phyloP scores from a whole-genome alignment of 1,284 basidiomycete species.

The Malassezia japonica region DNA sequence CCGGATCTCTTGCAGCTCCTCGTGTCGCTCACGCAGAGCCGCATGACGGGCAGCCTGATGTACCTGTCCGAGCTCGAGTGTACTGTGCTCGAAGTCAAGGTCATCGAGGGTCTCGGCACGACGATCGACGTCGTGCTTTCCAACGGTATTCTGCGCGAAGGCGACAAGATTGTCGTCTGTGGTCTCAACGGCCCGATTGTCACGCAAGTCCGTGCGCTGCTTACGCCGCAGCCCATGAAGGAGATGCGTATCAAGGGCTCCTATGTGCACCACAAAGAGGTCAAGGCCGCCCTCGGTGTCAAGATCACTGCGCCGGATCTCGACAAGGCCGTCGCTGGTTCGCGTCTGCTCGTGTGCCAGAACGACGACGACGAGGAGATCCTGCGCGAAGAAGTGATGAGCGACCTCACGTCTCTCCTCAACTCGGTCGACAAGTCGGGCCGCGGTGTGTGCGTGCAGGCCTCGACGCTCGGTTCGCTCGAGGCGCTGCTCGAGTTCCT shows the following conservation, averaged over 20 bases:
- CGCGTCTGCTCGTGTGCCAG: slow-evolving; percentile 77
- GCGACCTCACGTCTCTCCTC: slow-evolving; percentile 78
- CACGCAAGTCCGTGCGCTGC: slow-evolving; percentile 81
- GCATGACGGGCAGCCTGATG: slow-evolving; percentile 96
- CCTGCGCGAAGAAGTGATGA: slow-evolving; percentile 89
- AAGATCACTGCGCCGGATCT: slow-evolving; percentile 92
- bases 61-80: slow-evolving; percentile 96
- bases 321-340: slow-evolving; percentile 98
- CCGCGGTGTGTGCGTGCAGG: slow-evolving; percentile 92
- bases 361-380: slow-evolving; percentile 95
- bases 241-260: slow-evolving; percentile 94
- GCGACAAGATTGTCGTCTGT: slow-evolving; percentile 91
- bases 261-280: slow-evolving; percentile 95
- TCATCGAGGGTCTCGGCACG: slow-evolving; percentile 93
- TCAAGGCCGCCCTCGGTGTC: slow-evolving; percentile 94
- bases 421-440: slow-evolving; percentile 90
- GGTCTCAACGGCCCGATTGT: slow-evolving; percentile 96
- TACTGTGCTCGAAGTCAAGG: slow-evolving; percentile 98
- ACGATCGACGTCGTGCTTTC: slow-evolving; percentile 96
- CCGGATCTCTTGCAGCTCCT: slow-evolving; percentile 99
- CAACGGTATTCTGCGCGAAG: slow-evolving; percentile 84
- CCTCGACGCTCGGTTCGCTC: slow-evolving; percentile 90
- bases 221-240: slow-evolving; percentile 92
- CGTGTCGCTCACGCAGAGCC: slow-evolving; percentile 90
- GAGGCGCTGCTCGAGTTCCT: slow-evolving; percentile 96